A percentile compares a stretch with the other conserved stretches of the same genome.
Conservation (phyloP, 495 filamentous ascomycete genomes). For the Trichoderma erinaceum region DNA sequence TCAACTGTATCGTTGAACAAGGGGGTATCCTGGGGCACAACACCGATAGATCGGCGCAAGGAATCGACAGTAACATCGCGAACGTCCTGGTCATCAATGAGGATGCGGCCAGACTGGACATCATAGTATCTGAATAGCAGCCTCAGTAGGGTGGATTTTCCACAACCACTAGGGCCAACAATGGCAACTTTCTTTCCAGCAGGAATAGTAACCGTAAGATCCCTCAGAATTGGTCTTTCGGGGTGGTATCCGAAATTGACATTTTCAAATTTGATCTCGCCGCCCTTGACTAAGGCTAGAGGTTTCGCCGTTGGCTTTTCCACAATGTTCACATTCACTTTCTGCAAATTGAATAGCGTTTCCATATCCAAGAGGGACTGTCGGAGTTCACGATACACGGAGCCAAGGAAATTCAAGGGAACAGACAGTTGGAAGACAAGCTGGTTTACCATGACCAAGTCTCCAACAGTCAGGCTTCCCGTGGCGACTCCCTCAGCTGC, state of each 20-base stretch:
- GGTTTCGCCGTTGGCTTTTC: constrained; percentile 67
- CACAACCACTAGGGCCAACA: constrained; percentile 91
- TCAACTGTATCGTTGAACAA: constrained; percentile 93
- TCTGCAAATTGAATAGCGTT: constrained; percentile 97
- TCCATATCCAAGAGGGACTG: constrained; percentile 98
- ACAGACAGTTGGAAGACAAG: constrained; percentile 97
- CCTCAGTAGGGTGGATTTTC: constrained; percentile 88
- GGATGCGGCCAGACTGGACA: constrained; percentile 75
- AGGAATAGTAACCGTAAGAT: constrained; percentile 82
- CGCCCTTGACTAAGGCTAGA: constrained; percentile 64
- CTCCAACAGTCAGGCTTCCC: constrained; percentile 82
- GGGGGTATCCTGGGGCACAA: constrained; percentile 95
- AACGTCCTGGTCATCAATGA: constrained; percentile 91
- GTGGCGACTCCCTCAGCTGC: constrained; percentile 80
- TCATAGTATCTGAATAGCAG: constrained; percentile 95
- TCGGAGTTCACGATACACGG: constrained; percentile 89
- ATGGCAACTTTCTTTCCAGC: constrained; percentile 94
- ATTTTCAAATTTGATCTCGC: constrained; percentile 89
- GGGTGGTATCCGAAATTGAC: constrained; percentile 89
- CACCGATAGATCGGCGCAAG: constrained; percentile 79
- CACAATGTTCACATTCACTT: constrained; percentile 84
- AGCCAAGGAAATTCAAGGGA: constrained; percentile 91
- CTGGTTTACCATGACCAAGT: constrained; percentile 97
- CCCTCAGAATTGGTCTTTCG: constrained; percentile 79
- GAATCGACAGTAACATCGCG: constrained; percentile 76